Evolutionary conservation across 495 filamentous ascomycete species (phyloP).

Genomic region (Penicillium crystallinum): DNA sequence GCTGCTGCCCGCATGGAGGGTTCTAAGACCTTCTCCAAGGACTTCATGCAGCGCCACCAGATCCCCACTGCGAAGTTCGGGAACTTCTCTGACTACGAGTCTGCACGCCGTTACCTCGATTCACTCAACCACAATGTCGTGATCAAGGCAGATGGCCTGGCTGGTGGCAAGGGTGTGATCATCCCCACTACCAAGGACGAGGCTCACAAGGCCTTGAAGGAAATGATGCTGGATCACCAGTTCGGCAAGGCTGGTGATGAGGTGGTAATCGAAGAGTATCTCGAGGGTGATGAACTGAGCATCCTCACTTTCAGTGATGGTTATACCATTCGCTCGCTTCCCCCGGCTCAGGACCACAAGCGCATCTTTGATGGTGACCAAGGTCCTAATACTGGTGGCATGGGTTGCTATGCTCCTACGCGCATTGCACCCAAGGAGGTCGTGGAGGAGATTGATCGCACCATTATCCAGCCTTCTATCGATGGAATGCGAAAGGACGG

Average conservation of each 20-base stretch:
- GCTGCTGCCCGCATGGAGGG: conserved; percentile 89
- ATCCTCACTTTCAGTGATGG: conserved; percentile 90
- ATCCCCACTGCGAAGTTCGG: conserved; percentile 89
- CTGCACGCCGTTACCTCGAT: conserved; percentile 72
- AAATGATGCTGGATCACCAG: conserved; percentile 84
- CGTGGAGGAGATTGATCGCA: conserved; percentile 71
- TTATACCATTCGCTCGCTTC: conserved; percentile 75
- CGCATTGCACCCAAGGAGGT: conserved; percentile 71
- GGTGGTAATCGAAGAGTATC: conserved; percentile 93
- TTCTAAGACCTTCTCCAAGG: conserved; percentile 94
- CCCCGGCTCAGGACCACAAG: conserved; percentile 95
- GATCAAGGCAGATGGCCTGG: conserved; percentile 83
- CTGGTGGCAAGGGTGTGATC: conserved; percentile 89
- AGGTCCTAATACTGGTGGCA: conserved; percentile 93
- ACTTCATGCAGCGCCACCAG: conserved; percentile 89
- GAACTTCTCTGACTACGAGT: conserved; percentile 80
- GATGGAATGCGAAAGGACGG: conserved; percentile 80
- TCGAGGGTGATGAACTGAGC: conserved; percentile 88
- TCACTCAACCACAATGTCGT: conserved; percentile 70
- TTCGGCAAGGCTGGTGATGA: conserved; percentile 86
- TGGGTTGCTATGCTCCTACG: conserved; percentile 95
- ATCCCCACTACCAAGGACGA: conserved; percentile 77
- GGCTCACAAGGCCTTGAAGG: conserved; percentile 71
- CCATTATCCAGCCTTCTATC: conserved; percentile 83
- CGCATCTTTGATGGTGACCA: conserved; percentile 84